phyloP scores from a whole-genome alignment of 78 protist genomes.

The Dictyostelium purpureum region DNA sequence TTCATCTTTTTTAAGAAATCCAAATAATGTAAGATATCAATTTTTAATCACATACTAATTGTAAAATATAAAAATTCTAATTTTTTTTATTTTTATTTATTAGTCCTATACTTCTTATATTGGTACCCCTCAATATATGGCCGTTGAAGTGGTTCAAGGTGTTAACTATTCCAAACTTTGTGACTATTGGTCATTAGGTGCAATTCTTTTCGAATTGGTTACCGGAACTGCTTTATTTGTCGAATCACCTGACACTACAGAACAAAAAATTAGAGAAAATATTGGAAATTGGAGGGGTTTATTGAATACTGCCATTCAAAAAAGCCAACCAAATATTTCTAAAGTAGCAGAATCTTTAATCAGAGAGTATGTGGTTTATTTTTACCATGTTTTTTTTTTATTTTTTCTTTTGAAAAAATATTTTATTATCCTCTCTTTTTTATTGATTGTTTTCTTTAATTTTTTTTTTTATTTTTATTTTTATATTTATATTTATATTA shows the following conservation, averaged over 20 bases:
- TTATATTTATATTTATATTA: neutral
- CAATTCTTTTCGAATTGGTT: conserved; percentile 46
- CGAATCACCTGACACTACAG: conserved; percentile 75
- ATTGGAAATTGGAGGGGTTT: conserved; percentile 80
- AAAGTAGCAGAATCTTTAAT: conserved; percentile 59
- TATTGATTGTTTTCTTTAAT: neutral
- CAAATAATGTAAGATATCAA: no score
- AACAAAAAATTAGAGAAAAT: conserved; percentile 75
- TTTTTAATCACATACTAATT: neutral
- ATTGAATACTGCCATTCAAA: conserved; percentile 55
- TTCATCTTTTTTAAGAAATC: conserved; percentile 48
- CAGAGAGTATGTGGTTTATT: conserved; percentile 56
- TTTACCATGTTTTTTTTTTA: neutral
- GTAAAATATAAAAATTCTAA: no score
- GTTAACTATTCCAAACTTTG: conserved; percentile 53
- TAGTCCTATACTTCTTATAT: conserved; percentile 58
- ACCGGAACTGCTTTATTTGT: conserved; percentile 59
- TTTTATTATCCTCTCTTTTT: neutral
- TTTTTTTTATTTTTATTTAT: neutral
- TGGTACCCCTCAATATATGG: conserved; percentile 80
- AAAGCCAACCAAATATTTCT: conserved; percentile 24
- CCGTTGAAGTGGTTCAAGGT: conserved; percentile 78
- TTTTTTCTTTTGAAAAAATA: neutral
- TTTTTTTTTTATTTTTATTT: neutral
- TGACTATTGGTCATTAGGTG: conserved; percentile 75